Conservation (phyloP, 202 grass and related monocot species). For the Saccharum hybrid region DNA sequence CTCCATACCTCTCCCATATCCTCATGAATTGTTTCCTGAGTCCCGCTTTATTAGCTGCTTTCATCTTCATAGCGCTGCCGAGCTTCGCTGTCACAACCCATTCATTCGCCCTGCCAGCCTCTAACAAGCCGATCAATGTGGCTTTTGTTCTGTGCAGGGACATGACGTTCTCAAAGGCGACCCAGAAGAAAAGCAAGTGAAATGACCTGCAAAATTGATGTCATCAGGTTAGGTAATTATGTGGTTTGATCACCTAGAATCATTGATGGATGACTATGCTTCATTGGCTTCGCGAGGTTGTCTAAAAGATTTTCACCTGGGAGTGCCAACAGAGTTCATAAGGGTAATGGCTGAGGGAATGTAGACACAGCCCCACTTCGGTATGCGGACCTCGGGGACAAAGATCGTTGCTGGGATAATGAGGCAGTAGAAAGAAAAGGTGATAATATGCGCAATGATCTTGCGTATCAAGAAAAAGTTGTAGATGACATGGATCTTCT, state of each 20-base stretch:
- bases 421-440: slow-evolving; percentile 87
- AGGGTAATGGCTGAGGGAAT: slow-evolving; percentile 84
- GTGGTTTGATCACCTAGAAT: background rate
- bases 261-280: background rate
- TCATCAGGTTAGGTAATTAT: slow-evolving; percentile 20
- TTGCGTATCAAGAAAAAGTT: slow-evolving; percentile 97
- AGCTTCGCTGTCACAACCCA: slow-evolving; percentile 99
- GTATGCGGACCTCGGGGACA: slow-evolving; percentile 88
- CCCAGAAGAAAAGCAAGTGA: slow-evolving; percentile 99
- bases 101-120: slow-evolving; percentile 90
- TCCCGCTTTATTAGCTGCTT: slow-evolving; percentile 59
- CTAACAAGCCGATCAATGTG: slow-evolving; percentile 89
- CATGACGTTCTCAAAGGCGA: slow-evolving; percentile 99
- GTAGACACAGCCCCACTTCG: slow-evolving; percentile 95
- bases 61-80: slow-evolving; percentile 81
- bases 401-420: slow-evolving; percentile 87
- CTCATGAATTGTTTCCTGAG: slow-evolving; percentile 58
- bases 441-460: slow-evolving; percentile 82
- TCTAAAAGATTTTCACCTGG: slow-evolving; percentile 56
- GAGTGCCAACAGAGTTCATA: slow-evolving; percentile 93
- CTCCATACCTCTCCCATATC: slow-evolving; percentile 83
- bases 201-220: slow-evolving; percentile 64
- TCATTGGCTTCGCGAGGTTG: background rate
- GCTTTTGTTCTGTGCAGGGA: slow-evolving; percentile 99
- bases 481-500: slow-evolving; percentile 98